These are phyloP conservation scores for Gaultheria prostrata DNA, from an alignment of 148 eudicot genomes.

Conservation along the genomic window DNA sequence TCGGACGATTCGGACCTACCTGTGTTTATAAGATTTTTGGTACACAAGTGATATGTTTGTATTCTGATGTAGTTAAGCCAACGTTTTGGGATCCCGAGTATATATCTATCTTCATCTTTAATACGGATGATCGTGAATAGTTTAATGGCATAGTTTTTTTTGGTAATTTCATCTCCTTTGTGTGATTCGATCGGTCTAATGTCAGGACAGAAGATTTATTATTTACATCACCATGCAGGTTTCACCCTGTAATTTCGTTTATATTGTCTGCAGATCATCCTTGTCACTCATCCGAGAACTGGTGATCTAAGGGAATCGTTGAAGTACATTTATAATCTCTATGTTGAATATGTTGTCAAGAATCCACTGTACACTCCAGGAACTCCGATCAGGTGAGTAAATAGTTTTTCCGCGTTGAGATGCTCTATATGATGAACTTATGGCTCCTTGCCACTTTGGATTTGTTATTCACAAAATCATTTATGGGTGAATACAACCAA, in stretches of 20 bases:
- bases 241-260: not conserved
- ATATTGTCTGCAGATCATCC: conserved; percentile 55
- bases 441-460: not conserved
- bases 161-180: not conserved
- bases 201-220: not conserved
- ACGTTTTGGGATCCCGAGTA: not conserved
- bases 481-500: not conserved
- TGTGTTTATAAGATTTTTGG: not conserved
- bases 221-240: not conserved
- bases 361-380: conserved; percentile 93
- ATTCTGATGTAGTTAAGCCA: too few relatives aligned
- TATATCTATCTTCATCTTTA: not conserved
- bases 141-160: not conserved
- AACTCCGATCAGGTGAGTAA: conserved; percentile 66
- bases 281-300: conserved; percentile 81
- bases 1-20: too few relatives aligned
- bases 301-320: conserved; percentile 84
- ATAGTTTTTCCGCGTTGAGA: not conserved
- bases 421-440: not conserved
- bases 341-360: conserved; percentile 92
- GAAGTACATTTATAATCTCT: conserved; percentile 84
- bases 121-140: not conserved
- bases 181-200: not conserved
- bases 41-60: too few relatives aligned
- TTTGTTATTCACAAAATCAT: not conserved